Base-by-base conservation (phyloP, 164 flowering plant genomes). In the Aristolochia contorta region DNA sequence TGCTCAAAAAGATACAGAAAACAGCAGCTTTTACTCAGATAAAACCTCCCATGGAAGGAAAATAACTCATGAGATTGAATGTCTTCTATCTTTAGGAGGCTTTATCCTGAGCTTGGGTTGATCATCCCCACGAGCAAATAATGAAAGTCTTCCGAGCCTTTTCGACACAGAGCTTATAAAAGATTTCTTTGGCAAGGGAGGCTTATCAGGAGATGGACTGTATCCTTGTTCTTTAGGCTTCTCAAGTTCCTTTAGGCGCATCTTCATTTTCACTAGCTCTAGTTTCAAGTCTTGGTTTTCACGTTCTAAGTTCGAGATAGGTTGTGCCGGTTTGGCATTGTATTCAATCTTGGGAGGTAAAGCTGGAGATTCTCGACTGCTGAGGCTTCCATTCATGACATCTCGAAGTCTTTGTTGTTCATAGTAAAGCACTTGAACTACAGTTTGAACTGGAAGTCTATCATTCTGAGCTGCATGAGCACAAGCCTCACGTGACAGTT, bases 391-490 rank as follows among this genome's bases (percentile, higher is more conserved):
- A 54, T 68, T 67, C 89, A 82, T 75, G 46, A 59, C 83, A 47
- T 85, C 88, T 19, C 91, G 82, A 22, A 93, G 83, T 32, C 95
- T 86, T 63, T 86, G 97, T 56, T 93, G 99, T 82, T 93, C 99
- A 49, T 84, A 80, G 84, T 88, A 90, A 18, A 93, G 97, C 23
- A 90, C 97, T 72, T 93, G 99, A 56, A 93, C 91, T 23, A 84
- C 99, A 0, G 88, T 86, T 65, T 93, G 95, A 8, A 86, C 91
- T 3, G 97, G 99, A 24, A 93, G 94, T 32, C 99, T 74, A 53
- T 90, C 96, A 57, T 90, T 93, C 57, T 93, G 95, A 57, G 95
- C 95, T 4, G 97, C 97, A 72, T 90, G 99, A 45, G 97, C 97
- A 65, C 96, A 90, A 16, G 99, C 97, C 62, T 88, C 99, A 22